A percentile compares a stretch with the other conserved stretches of the same genome.
phyloP scores from a whole-genome alignment of 2,329 filamentous ascomycete genomes.

The Sporothrix dimorphospora region DNA sequence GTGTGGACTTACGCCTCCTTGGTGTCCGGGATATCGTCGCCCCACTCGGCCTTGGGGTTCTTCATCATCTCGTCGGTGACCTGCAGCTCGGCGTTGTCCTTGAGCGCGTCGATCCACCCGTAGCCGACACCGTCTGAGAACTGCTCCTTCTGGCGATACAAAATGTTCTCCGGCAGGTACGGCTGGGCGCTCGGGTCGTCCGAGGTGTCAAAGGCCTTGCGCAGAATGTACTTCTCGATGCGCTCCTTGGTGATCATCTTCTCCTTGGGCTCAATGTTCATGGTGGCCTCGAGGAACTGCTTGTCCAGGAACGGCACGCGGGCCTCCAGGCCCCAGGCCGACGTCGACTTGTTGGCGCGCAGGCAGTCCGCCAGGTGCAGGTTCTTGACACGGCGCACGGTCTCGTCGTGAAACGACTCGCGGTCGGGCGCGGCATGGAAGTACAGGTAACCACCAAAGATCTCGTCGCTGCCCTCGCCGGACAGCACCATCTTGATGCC shows the following conservation, averaged over 20 bases:
- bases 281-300: conserved; percentile 87
- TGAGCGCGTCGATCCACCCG: conserved; percentile 97
- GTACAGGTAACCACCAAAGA: conserved; percentile 98
- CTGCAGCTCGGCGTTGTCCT: conserved; percentile 87
- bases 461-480: conserved; percentile 96
- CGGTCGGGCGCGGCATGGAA: conserved; percentile 94
- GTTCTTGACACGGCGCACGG: conserved; percentile 92
- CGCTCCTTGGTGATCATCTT: conserved; percentile 92
- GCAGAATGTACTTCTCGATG: conserved; percentile 97
- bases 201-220: conserved; percentile 94
- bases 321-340: conserved; percentile 96
- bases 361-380: conserved; percentile 95
- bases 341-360: conserved; percentile 98
- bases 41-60: conserved; percentile 97
- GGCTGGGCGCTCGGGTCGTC: conserved; percentile 79
- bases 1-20: conserved; percentile 79
- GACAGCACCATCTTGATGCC: conserved; percentile 99
- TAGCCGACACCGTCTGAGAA: conserved; percentile 99
- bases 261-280: conserved; percentile 92
- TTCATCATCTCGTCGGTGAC: conserved; percentile 98
- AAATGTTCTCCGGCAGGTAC: conserved; percentile 94
- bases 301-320: conserved; percentile 98
- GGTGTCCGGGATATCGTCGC: conserved; percentile 85
- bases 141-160: conserved; percentile 99
- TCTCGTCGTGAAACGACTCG: conserved; percentile 93